Evolutionary conservation across 2,329 filamentous ascomycete genomes (phyloP), one percentile per base, ranked within the genome.

Genomic region (Monosporascus cannonballus): DNA sequence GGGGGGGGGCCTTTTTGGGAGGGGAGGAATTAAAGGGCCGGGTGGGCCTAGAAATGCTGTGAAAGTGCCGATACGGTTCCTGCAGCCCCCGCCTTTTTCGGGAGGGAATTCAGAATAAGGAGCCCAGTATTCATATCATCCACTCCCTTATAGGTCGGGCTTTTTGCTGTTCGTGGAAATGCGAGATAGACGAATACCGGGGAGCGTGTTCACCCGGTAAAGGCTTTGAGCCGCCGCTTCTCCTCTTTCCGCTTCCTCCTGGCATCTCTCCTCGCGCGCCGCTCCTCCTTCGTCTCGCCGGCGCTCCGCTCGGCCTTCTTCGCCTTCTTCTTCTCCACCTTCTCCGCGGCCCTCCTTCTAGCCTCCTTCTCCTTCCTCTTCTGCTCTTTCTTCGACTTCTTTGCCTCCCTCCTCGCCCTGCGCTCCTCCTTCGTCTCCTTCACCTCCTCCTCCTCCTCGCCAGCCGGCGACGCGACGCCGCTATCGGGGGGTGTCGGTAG

Each of bases 231-330:
- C 17, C 54, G 63, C 56, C 63, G 55, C 54, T 65, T 71, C 38
- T 63, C 61, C 48, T 66, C 63, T 57, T 69, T 67, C 51, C 67
- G 64, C 59, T 59, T 72, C 61, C 71, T 71, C 66, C 71, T 75
- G 53, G 70, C 73, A 61, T 75, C 73, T 55, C 75, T 74, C 54
- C 65, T 69, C 15, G 68, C 72, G 45, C 71, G 67, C 47, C 74
- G 66, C 62, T 75, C 71, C 49, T 71, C 70, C 59, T 76, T 80
- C 52, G 78, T 77, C 55, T 78, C 75, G 5, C 58, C 59, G 3
- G 65, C 64, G 41, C 67, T 68, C 39, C 51, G 55, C 14, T 56
- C 54, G 6, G 55, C 57, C 17, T 49, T 49, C 51, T 53, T 34
- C 52, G 53, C 48, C 51, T 58, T 63, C 56, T 59, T 67, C 56